These are phyloP conservation scores for Trypanosoma platydactyli DNA, from an alignment of 208 protist species.

Conservation along the genomic window DNA sequence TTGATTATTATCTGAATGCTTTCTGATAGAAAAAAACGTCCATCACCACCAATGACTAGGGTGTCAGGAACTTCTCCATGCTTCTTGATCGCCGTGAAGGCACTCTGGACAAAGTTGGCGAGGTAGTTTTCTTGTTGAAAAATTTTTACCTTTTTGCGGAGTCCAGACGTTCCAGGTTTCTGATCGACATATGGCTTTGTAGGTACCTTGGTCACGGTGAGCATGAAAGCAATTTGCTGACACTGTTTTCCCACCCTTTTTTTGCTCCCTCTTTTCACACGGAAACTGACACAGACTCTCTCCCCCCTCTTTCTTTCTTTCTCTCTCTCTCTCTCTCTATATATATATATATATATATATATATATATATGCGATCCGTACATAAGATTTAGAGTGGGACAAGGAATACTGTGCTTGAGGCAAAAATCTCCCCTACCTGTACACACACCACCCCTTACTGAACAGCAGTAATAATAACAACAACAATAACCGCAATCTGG, in stretches of 20 bases:
- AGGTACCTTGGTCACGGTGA: conserved; percentile 25
- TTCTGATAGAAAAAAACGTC: conserved; percentile 92
- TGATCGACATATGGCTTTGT: conserved; percentile 84
- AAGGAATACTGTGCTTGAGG: too few relatives aligned
- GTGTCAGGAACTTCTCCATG: conserved; percentile 50
- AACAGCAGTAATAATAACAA: conserved; percentile 11
- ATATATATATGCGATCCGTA: background rate
- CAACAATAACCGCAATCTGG: too few relatives aligned
- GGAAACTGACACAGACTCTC: too few relatives aligned
- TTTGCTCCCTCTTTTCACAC: background rate
- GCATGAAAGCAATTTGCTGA: conserved; percentile 1
- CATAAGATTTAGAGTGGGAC: background rate
- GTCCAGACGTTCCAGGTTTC: conserved; percentile 96
- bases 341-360: too few relatives aligned
- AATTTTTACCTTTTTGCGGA: conserved; percentile 95
- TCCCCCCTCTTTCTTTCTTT: too few relatives aligned
- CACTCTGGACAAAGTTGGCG: conserved; percentile 97
- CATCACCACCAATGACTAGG: conserved; percentile 97
- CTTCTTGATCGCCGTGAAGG: conserved; percentile 90
- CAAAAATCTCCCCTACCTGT: too few relatives aligned
- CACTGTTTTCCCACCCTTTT: background rate
- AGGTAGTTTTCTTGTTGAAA: conserved; percentile 94
- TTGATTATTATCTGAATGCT: conserved; percentile 95
- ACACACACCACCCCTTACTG: background rate
- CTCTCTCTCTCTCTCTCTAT: too few relatives aligned